Evolutionary conservation across 805 yeast genomes (phyloP), one percentile per base, ranked within the genome.

Genomic region (Suhomyces emberorum): DNA sequence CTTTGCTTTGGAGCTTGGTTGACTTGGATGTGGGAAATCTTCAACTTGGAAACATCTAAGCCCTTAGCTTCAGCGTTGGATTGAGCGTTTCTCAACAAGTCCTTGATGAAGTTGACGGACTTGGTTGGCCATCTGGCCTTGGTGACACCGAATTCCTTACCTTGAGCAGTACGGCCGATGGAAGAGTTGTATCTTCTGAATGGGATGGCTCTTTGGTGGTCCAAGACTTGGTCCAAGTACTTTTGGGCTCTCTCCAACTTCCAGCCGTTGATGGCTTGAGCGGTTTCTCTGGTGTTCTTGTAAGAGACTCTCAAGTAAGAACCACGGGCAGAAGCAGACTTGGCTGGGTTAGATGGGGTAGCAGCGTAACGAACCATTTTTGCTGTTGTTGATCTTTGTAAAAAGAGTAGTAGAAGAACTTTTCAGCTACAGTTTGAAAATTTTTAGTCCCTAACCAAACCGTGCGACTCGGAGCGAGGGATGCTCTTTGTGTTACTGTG

Each of bases 1-100:
- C 98, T 93, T 79, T 88, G 95, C 79, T 88, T 88, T 77, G 99
- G 98, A 65, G 98, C 98, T 74, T 88, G 96, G 95, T 93, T 93
- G 67, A 91, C 98, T 81, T 93, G 98, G 70, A 93, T 91, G 86
- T 93, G 98, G 59, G 95, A 83, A 66, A 93, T 81, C 76, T 83
- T 84, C 70, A 93, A 85, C 72, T 85, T 87, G 61, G 95, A 79
- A 61, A 85, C 80, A 72, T 93, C 97, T 75, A 93, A 88, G 65
- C 98, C 98, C 82, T 93, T 93, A 61, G 95, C 51, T 72, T 89
- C 98, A 72, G 98, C 98, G 79, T 91, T 93, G 63, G 98, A 83
- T 72, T 88, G 89, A 68, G 98, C 98, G 75, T 93, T 93, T 75
- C 83, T 82, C 74, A 93, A 81, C 70, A 93, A 82, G 70, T 88